A percentile compares a stretch with the other conserved stretches of the same genome.
phyloP scores from a whole-genome alignment of 164 flowering plant genomes.

The Annona squamosa region DNA sequence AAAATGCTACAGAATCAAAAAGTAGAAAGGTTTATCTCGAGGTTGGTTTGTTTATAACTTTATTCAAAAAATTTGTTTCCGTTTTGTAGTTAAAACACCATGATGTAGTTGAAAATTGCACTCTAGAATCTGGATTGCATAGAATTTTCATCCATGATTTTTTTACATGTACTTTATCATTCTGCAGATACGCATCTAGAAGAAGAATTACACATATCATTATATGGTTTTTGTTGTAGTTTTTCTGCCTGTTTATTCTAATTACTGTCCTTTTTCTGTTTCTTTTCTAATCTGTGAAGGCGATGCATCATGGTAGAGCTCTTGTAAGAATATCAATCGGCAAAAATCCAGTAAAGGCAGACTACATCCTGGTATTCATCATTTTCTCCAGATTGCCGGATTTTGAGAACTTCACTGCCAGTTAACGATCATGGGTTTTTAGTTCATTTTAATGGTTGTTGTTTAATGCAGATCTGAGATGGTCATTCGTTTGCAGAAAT shows the following conservation, averaged over 20 bases:
- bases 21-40: constrained; percentile 42
- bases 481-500: background rate
- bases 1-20: constrained; percentile 19
- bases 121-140: background rate
- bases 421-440: background rate
- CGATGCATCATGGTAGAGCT: constrained; percentile 60
- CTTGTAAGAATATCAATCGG: constrained; percentile 55
- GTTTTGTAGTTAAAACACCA: background rate
- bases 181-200: background rate
- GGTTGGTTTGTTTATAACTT: constrained; percentile 28
- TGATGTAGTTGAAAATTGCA: background rate
- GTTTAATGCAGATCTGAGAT: background rate
- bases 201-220: background rate
- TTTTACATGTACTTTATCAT: background rate
- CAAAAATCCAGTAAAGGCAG: constrained; percentile 43
- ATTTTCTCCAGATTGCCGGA: background rate
- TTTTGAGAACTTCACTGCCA: background rate
- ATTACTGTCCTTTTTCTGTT: background rate
- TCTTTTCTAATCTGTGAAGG: constrained; percentile 26
- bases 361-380: constrained; percentile 59
- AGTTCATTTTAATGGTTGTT: background rate
- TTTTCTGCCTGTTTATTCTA: background rate
- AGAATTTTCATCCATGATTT: background rate
- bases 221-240: background rate
- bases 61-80: background rate